Percentiles rank a stretch among this genome's conserved stretches.
Conservation (phyloP, 2,329 filamentous ascomycete genomes). For the Zopfia rhizophila region DNA sequence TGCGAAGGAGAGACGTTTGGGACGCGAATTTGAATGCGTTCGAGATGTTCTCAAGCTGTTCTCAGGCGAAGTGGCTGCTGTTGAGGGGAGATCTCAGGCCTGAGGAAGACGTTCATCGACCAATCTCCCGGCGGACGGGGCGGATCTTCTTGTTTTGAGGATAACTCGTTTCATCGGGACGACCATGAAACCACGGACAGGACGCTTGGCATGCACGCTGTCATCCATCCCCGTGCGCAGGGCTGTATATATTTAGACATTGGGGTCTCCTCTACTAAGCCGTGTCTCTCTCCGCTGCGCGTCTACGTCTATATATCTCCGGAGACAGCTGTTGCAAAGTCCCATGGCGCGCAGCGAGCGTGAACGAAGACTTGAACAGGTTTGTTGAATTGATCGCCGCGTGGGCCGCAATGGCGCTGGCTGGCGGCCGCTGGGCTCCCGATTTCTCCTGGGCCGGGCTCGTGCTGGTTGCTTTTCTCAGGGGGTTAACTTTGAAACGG, state of each 20-base stretch:
- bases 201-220: slow-evolving; percentile 48
- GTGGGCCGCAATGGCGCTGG: slow-evolving; percentile 39
- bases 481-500: slow-evolving; percentile 43
- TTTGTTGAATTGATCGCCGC: slow-evolving; percentile 39
- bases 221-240: slow-evolving; percentile 42
- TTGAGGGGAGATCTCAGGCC: slow-evolving; percentile 46
- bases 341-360: slow-evolving; percentile 2
- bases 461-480: slow-evolving; percentile 36
- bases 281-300: slow-evolving; percentile 20
- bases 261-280: slow-evolving; percentile 30
- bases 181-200: slow-evolving; percentile 45
- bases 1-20: slow-evolving; percentile 32
- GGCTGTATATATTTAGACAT: slow-evolving; percentile 44
- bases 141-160: slow-evolving; percentile 52
- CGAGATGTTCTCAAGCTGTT: slow-evolving; percentile 48
- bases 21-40: slow-evolving; percentile 41
- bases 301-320: slow-evolving; percentile 2
- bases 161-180: slow-evolving; percentile 47
- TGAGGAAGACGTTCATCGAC: slow-evolving; percentile 53
- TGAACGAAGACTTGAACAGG: no score
- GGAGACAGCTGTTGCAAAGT: background rate
- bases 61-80: slow-evolving; percentile 40
- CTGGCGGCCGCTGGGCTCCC: slow-evolving; percentile 36
- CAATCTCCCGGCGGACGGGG: slow-evolving; percentile 48
- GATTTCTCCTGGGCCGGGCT: slow-evolving; percentile 30